Conservation (phyloP, 441 rosid genomes). For the Capsella rubella region DNA sequence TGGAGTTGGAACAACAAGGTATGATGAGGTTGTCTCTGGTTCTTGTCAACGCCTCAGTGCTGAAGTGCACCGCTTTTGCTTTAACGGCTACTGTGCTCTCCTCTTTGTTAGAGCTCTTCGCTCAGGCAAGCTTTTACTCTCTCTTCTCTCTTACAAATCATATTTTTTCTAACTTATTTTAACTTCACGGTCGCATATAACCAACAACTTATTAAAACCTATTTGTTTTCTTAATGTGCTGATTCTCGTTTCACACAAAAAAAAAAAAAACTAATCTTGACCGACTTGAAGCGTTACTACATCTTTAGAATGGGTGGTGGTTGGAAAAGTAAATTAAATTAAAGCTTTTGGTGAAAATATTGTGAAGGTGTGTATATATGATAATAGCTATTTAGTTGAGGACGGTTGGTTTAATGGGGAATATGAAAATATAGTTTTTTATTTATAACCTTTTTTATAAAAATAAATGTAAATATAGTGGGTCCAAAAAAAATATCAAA, state of each 20-base stretch:
- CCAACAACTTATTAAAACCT: background rate
- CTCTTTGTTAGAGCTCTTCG: slow-evolving; percentile 49
- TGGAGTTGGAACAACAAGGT: slow-evolving; percentile 38
- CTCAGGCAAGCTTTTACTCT: slow-evolving; percentile 48
- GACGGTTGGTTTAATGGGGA: slow-evolving; percentile 34
- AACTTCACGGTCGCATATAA: slow-evolving; percentile 1
- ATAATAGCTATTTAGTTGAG: slow-evolving; percentile 38
- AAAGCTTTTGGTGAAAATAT: background rate
- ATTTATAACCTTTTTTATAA: background rate
- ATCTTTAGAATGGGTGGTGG: slow-evolving; percentile 38
- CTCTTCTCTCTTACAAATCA: background rate
- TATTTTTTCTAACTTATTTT: background rate
- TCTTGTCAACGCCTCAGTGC: slow-evolving; percentile 21
- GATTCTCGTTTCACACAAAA: background rate
- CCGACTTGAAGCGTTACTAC: slow-evolving; percentile 27
- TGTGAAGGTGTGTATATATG: slow-evolving; percentile 24
- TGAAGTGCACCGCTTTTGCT: slow-evolving; percentile 64
- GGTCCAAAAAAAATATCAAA: slow-evolving; percentile 24
- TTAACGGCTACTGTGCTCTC: slow-evolving; percentile 51
- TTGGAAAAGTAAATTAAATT: slow-evolving; percentile 26
- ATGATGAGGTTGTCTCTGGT: slow-evolving; percentile 27
- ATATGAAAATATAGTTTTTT: background rate
- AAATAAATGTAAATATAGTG: background rate
- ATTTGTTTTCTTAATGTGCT: background rate
- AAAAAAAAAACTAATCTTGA: slow-evolving; percentile 33